Evolutionary conservation across 129 eudicot species (phyloP), one percentile per base, ranked within the genome.

Genomic region (Artemisia argyi): DNA sequence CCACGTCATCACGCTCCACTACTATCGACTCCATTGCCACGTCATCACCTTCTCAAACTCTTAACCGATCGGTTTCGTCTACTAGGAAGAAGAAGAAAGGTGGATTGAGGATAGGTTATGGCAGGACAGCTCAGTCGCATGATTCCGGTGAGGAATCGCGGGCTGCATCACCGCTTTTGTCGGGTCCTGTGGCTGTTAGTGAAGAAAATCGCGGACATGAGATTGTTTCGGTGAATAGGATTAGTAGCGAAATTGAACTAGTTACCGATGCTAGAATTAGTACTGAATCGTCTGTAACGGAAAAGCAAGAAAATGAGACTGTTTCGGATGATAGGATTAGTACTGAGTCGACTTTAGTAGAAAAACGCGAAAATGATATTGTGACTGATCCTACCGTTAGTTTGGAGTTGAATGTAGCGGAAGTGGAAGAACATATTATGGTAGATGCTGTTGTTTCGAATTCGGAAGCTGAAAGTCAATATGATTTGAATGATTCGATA

Each of bases 71-170:
- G 4, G 18, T 81, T 62, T 30, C 62, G 6, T 83, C 91, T 30
- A 69, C 70, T 11, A 76, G 96, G 68, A 89, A 86, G 81, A 89
- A 89, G 76, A 86, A 83, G 72, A 74, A 84, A 79, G 85, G 85
- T 30, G 85, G 82, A 14, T 52, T 89, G 59, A 78, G 91, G 74
- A 89, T 89, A 17, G 96, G 96, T 4, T 89, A 89, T 68, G 92
- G 81, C 7, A 79, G 92, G 68, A 75, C 79, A 42, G 17, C 58
- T 17, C 81, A 48, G 11, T 17, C 26, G 11, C 72, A 26, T 5
- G 72, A 66, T 59, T 48, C 47, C 72, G 50, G 67, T 26, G 68
- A 70, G 14, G 42, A 32, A 63, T 61, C 24, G 0, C 61, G 13
- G 7, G 19, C 68, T 1, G 12, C 48, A 46, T 52, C 83, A 44